Evolutionary conservation across 441 rosid genomes (phyloP).

Genomic region (Metrosideros polymorpha): DNA sequence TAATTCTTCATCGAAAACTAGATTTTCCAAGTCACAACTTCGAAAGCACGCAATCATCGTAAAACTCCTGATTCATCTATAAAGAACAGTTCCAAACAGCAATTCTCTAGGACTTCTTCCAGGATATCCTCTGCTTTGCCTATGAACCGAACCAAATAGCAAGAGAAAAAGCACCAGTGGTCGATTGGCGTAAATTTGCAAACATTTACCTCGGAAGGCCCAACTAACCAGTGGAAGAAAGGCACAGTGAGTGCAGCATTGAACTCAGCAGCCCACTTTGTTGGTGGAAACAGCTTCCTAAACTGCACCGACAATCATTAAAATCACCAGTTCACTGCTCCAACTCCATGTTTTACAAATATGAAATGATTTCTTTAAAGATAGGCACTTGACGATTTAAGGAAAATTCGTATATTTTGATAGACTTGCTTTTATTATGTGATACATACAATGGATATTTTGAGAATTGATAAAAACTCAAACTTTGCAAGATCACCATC

Average conservation of each 20-base stretch:
- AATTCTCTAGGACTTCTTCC: background rate
- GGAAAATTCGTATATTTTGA: background rate
- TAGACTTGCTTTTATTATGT: background rate
- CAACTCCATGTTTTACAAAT: background rate
- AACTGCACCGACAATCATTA: conserved; percentile 34
- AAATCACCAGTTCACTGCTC: background rate
- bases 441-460: background rate
- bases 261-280: conserved; percentile 94
- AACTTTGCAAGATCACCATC: background rate
- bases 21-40: background rate
- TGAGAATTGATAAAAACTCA: background rate
- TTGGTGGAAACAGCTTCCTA: conserved; percentile 79
- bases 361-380: background rate
- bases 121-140: background rate
- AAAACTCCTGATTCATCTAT: background rate
- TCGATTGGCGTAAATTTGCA: background rate
- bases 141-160: background rate
- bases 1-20: background rate
- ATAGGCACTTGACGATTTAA: background rate
- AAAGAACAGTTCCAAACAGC: background rate
- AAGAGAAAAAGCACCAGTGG: background rate
- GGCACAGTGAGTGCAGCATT: conserved; percentile 92
- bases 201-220: conserved; percentile 68
- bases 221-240: conserved; percentile 90
- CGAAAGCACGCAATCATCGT: background rate